Evolutionary conservation across 1,284 basidiomycete species (phyloP).

Genomic region (Paramarasmius palmivorus): DNA sequence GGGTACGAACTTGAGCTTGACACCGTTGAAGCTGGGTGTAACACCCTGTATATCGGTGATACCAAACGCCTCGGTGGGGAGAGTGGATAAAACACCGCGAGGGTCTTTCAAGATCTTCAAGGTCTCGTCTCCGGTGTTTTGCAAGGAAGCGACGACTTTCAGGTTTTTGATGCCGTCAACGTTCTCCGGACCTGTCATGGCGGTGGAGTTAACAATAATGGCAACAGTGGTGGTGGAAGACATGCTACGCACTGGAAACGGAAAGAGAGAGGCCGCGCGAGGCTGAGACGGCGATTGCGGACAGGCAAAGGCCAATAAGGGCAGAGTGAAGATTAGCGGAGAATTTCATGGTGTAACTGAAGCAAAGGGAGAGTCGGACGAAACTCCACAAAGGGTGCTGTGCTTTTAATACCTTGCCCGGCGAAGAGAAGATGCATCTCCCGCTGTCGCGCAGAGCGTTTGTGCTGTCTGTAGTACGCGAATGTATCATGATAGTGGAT

Average conservation of each 20-base stretch:
- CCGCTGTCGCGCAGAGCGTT: too few relatives aligned
- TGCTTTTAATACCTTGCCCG: too few relatives aligned
- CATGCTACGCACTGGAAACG: slow-evolving; percentile 3
- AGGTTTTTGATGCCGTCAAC: slow-evolving; percentile 41
- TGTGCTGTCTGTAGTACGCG: too few relatives aligned
- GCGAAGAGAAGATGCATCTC: too few relatives aligned
- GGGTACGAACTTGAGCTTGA: slow-evolving; percentile 37
- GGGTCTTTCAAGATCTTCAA: slow-evolving; percentile 50
- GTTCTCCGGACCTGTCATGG: slow-evolving; percentile 30
- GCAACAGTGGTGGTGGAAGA: background rate
- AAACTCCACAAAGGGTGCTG: too few relatives aligned
- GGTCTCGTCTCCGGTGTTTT: slow-evolving; percentile 48
- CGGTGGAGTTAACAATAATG: background rate
- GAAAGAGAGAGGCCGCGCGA: slow-evolving; percentile 31
- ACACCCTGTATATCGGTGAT: slow-evolving; percentile 38
- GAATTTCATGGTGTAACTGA: too few relatives aligned
- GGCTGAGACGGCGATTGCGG: slow-evolving; percentile 30
- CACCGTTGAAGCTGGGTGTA: slow-evolving; percentile 40
- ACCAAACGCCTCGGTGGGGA: slow-evolving; percentile 44
- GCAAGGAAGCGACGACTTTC: slow-evolving; percentile 40
- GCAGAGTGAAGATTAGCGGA: too few relatives aligned
- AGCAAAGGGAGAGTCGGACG: too few relatives aligned
- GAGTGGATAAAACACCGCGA: slow-evolving; percentile 34
- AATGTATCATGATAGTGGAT: too few relatives aligned
- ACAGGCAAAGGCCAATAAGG: slow-evolving; percentile 26